Evolutionary conservation across 176 grass and related monocot genomes (phyloP), one percentile per base, ranked within the genome.

Genomic region (Musa troglodytarum): DNA sequence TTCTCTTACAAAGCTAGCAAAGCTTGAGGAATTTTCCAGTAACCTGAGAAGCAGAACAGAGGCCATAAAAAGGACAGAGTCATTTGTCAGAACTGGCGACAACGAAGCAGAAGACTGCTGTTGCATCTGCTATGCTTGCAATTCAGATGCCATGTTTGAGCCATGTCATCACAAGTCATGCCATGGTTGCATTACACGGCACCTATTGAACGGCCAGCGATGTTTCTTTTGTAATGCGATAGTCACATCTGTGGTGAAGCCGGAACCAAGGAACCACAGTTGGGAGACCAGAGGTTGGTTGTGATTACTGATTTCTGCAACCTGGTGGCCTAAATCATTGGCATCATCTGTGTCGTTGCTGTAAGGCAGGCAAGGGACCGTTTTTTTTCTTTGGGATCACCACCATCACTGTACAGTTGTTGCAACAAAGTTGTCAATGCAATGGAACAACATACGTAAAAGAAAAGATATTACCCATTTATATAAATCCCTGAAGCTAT

Each of bases 211-310:
- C 50, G 86, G 84, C 65, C 88, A 96, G 55, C 83, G 88, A 65
- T 96, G 92, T 62, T 96, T 96, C 83, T 96, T 91, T 77, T 96
- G 92, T 79, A 96, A 96, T 68, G 88, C 88, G 59, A 65, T 82
- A 8, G 86, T 96, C 23, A 79, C 79, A 52, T 78, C 86, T 67
- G 86, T 96, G 43, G 85, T 79, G 22, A 88, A 74, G 70, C 14
- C 69, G 10, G 51, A 68, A 19, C 73, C 81, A 64, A 87, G 16
- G 57, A 69, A 80, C 63, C 1, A 53, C 21, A 24, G 49, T 49
- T 7, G 1, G 22, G 26, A 19, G 26, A 17, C 22, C 6, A 55
- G 3, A 2, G 2, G 12, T 15, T 6, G 25, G 13, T 74, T 34
- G 53, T 34, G 23, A 74, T 74, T 10, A 10, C 9, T 57, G 21